Percentiles rank a stretch among this genome's conserved stretches.
phyloP scores from a whole-genome alignment of 257 asterid species.

The Scutellaria galericulata region DNA sequence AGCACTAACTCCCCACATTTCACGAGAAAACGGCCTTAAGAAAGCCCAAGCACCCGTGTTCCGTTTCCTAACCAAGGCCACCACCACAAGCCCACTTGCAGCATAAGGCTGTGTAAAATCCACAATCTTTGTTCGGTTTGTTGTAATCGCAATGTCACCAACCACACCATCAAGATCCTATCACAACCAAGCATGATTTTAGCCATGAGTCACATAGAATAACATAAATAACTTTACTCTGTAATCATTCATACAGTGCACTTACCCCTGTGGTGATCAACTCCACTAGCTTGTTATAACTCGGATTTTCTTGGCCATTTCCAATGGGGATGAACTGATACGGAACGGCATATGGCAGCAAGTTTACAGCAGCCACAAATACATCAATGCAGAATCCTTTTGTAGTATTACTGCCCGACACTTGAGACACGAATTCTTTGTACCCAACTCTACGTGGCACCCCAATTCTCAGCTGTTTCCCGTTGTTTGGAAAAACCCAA shows the following conservation, averaged over 20 bases:
- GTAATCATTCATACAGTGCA: conserved; percentile 13
- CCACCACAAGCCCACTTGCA: conserved; percentile 74
- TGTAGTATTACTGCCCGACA: conserved; percentile 57
- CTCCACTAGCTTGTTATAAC: conserved; percentile 63
- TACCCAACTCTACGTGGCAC: conserved; percentile 81
- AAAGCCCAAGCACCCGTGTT: conserved; percentile 76
- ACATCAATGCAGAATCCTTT: conserved; percentile 95
- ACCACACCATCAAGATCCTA: conserved; percentile 62
- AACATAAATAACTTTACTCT: background rate
- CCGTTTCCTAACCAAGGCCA: conserved; percentile 54
- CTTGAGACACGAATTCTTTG: conserved; percentile 79
- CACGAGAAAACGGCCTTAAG: conserved; percentile 62
- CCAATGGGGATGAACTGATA: conserved; percentile 84
- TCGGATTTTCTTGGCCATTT: conserved; percentile 74
- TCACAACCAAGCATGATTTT: conserved; percentile 36
- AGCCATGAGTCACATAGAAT: conserved; percentile 11
- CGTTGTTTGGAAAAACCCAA: conserved; percentile 92
- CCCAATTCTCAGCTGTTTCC: conserved; percentile 77
- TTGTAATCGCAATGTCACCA: conserved; percentile 61
- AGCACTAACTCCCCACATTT: conserved; percentile 64
- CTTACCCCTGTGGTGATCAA: conserved; percentile 81
- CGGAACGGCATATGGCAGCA: conserved; percentile 90
- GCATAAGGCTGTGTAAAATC: conserved; percentile 79
- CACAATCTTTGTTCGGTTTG: conserved; percentile 57
- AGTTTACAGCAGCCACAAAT: conserved; percentile 76